Evolutionary conservation across 2,329 filamentous ascomycete genomes (phyloP).

Genomic region (Bertia moriformis): DNA sequence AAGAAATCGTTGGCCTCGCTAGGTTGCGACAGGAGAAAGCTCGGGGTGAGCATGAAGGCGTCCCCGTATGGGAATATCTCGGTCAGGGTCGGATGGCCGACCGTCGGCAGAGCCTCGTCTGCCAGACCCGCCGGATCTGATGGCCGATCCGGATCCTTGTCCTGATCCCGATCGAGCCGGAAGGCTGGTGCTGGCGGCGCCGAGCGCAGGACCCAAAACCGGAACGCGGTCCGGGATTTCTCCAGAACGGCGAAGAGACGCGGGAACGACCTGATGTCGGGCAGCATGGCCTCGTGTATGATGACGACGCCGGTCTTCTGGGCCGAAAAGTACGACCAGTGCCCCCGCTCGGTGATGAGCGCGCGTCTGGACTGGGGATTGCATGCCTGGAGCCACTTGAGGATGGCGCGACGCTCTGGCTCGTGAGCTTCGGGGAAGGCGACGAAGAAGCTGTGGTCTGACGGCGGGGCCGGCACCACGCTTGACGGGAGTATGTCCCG

Average conservation of each 20-base stretch:
- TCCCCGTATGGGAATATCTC: constrained; percentile 12
- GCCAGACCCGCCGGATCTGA: too few species aligned
- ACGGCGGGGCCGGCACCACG: constrained; percentile 6
- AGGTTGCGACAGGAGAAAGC: constrained; percentile 23
- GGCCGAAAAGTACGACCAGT: constrained; percentile 29
- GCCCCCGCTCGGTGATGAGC: constrained; percentile 22
- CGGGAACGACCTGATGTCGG: constrained; percentile 23
- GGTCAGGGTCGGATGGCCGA: not conserved
- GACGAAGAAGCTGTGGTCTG: constrained; percentile 26
- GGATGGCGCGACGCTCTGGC: constrained; percentile 20
- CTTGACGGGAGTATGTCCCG: not conserved
- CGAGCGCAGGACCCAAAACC: constrained; percentile 24
- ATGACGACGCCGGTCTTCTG: constrained; percentile 19
- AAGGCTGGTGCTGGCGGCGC: constrained; percentile 6
- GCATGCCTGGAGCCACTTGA: constrained; percentile 25
- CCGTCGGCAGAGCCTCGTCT: too few species aligned
- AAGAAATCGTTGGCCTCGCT: constrained; percentile 16
- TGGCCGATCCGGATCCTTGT: too few species aligned
- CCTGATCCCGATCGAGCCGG: constrained; percentile 10
- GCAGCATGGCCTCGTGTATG: constrained; percentile 26
- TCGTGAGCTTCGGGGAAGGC: constrained; percentile 26
- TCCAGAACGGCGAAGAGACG: constrained; percentile 17
- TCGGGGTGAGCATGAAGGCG: constrained; percentile 23
- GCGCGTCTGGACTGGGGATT: constrained; percentile 25
- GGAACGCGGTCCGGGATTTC: constrained; percentile 8